A percentile compares a stretch with the other conserved stretches of the same genome.
Evolutionary conservation across 2,329 filamentous ascomycete species (phyloP).

Genomic region (Pseudocercospora cruenta): DNA sequence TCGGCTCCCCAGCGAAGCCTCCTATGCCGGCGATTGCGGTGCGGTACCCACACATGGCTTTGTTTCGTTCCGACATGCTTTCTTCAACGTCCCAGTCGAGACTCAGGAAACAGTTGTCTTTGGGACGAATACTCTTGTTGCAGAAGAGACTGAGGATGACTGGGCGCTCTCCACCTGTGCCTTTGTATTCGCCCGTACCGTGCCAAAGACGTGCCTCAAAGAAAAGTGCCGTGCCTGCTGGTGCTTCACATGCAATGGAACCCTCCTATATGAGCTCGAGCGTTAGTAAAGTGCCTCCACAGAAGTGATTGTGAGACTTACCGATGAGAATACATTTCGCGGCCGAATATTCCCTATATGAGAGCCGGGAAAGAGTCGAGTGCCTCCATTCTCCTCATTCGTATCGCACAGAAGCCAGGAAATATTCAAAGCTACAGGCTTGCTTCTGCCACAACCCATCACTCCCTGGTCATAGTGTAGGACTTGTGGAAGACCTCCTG

Average conservation of each 20-base stretch:
- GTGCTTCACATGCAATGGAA: background rate
- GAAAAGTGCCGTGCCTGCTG: background rate
- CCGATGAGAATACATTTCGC: background rate
- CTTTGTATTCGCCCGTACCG: background rate
- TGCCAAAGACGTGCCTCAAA: conserved; percentile 1
- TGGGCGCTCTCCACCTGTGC: background rate
- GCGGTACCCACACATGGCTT: background rate
- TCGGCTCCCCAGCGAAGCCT: background rate
- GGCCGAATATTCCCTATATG: background rate
- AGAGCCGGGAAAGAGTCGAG: background rate
- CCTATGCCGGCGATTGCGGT: background rate
- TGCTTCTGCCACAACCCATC: background rate
- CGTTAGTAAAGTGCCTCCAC: background rate
- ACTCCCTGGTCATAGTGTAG: background rate
- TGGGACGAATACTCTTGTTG: conserved; percentile 3
- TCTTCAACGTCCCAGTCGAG: background rate
- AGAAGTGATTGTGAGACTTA: background rate
- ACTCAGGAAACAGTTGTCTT: background rate
- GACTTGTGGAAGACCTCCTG: background rate
- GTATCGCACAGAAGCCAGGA: background rate
- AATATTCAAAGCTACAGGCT: background rate
- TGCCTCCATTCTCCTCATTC: background rate
- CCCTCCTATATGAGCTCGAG: background rate
- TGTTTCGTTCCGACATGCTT: background rate
- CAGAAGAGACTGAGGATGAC: conserved; percentile 3